phyloP scores from a whole-genome alignment of 805 yeast genomes.

The Yarrowia yakushimensis region DNA sequence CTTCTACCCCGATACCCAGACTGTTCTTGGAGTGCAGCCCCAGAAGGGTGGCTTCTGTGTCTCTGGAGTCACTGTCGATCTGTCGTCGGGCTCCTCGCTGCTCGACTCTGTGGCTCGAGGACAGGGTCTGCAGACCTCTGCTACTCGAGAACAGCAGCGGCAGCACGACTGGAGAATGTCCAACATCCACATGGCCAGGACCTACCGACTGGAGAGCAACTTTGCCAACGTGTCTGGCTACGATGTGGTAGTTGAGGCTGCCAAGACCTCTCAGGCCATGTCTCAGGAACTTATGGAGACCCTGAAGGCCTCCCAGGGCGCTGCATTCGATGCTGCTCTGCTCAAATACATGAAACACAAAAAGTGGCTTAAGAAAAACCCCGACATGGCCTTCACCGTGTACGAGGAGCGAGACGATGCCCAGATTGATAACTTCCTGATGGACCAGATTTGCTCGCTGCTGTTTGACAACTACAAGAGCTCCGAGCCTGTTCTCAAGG shows the following conservation, averaged over 20 bases:
- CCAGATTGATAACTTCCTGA: slow-evolving; percentile 14
- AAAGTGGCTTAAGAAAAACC: slow-evolving; percentile 3
- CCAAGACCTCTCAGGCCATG: neutral
- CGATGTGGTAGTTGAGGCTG: slow-evolving; percentile 6
- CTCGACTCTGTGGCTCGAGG: slow-evolving; percentile 20
- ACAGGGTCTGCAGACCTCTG: slow-evolving; percentile 11
- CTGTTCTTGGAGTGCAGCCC: slow-evolving; percentile 19
- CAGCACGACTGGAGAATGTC: slow-evolving; percentile 25
- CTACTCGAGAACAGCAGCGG: slow-evolving; percentile 11
- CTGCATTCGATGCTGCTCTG: slow-evolving; percentile 16
- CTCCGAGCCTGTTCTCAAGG: slow-evolving; percentile 8
- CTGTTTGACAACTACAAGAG: slow-evolving; percentile 3
- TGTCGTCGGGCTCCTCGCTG: slow-evolving; percentile 14
- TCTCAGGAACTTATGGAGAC: neutral
- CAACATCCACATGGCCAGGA: slow-evolving; percentile 12
- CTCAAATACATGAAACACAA: slow-evolving; percentile 11
- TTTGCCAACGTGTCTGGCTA: slow-evolving; percentile 1
- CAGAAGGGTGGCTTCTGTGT: slow-evolving; percentile 16
- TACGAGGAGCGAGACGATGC: slow-evolving; percentile 24
- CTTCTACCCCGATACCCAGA: slow-evolving; percentile 27
- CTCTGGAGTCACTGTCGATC: slow-evolving; percentile 13
- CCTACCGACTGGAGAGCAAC: slow-evolving; percentile 1
- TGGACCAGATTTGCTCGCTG: slow-evolving; percentile 17
- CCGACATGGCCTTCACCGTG: slow-evolving; percentile 12
- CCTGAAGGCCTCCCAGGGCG: neutral